Base-by-base conservation (phyloP, 441 rosid species). In the Viola pubescens region DNA sequence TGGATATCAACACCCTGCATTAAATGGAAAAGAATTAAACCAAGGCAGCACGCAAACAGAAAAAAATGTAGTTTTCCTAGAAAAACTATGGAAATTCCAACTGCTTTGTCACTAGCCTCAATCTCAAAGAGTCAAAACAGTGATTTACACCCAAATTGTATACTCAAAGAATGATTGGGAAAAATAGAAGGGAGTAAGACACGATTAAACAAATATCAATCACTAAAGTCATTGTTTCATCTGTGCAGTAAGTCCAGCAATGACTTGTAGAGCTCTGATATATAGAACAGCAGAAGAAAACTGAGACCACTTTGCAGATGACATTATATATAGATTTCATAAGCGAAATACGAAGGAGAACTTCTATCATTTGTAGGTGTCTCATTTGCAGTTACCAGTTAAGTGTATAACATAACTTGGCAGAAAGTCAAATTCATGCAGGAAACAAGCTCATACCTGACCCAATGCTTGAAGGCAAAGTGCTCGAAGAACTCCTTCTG, bases 401-500 rank as follows among this genome's bases (percentile, higher is more conserved):
- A 4, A 6, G 6, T 16, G 2, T 39, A 54, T 54, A 54, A 44
- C 5, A 54, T 54, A 62, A 41, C 65, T 16, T 34, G 37, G 14
- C 34, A 42, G 38, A 26, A 52, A 4, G 11, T 46, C 9, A 47
- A 46, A 58, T 40, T 11, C 19, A 58, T 41, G 19, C 55, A 48
- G 47, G 40, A 40, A 44, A 62, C 61, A 59, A 63, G 62, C 43
- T 26, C 54, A 16, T 79, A 94, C 99, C 97, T 87, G 95, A 67
- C 99, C 99, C 72, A 94, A 52, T 70, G 99, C 90, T 74, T 94
- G 99, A 71, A 87, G 72, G 83, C 92, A 85, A 72, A 87, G 89
- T 51, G 98, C 97, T 71, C 87, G 74, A 70, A 91, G 89, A 69
- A 79, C 84, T 73, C 96, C 99, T 79, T 89, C 99, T 12, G 87